phyloP scores from a whole-genome alignment of 768 basidiomycete genomes.

The Collybia sp. region DNA sequence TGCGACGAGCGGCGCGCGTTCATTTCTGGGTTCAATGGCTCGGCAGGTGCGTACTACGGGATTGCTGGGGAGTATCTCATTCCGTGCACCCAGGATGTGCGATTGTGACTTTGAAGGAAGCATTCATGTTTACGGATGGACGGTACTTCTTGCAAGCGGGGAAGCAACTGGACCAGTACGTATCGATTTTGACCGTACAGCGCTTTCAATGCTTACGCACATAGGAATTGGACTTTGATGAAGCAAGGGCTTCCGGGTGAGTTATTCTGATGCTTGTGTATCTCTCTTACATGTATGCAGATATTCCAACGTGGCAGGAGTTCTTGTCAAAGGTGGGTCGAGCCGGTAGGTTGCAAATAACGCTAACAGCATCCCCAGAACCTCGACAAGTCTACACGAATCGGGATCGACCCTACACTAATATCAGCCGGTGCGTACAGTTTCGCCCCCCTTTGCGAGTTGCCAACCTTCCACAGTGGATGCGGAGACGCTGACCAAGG shows the following conservation, averaged over 20 bases:
- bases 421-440: constrained; percentile 54
- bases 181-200: not conserved
- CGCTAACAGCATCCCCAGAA: constrained; percentile 33
- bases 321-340: constrained; percentile 63
- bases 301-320: constrained; percentile 89
- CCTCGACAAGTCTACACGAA: constrained; percentile 52
- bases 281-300: constrained; percentile 26
- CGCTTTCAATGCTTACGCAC: not conserved
- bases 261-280: constrained; percentile 5
- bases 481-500: constrained; percentile 54
- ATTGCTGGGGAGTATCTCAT: not conserved
- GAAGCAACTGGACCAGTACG: constrained; percentile 81
- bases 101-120: constrained; percentile 63
- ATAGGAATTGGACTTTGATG: constrained; percentile 90
- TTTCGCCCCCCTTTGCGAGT: not conserved
- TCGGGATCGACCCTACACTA: constrained; percentile 81
- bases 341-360: not conserved
- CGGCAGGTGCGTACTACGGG: constrained; percentile 57
- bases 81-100: constrained; percentile 54
- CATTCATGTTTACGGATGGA: constrained; percentile 91
- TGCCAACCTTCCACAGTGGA: constrained; percentile 39
- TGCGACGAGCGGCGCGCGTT: constrained; percentile 83
- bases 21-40: constrained; percentile 93
- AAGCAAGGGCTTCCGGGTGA: constrained; percentile 82
- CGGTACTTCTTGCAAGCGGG: constrained; percentile 92